phyloP scores from a whole-genome alignment of 2,329 filamentous ascomycete genomes.

The Blastomyces percursus region DNA sequence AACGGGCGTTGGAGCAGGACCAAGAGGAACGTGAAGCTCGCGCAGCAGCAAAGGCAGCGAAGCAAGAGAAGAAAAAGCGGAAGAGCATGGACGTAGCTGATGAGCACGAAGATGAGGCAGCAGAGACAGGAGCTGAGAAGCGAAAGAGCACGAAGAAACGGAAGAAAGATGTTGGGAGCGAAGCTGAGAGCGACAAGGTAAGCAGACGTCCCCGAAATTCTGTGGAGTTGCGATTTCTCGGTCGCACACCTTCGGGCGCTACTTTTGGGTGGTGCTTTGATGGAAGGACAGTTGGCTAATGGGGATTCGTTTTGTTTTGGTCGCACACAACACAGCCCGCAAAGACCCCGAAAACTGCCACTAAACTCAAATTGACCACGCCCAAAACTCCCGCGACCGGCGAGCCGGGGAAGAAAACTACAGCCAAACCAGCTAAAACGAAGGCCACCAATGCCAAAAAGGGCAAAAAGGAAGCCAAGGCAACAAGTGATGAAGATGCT shows the following conservation, averaged over 20 bases:
- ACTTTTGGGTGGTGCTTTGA: constrained; percentile 3
- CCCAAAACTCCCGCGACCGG: constrained; percentile 47
- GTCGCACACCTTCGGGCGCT: neutral
- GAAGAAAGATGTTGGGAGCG: constrained; percentile 57
- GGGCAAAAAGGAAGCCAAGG: constrained; percentile 39
- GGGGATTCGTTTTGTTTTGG: constrained; percentile 7
- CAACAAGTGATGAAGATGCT: constrained; percentile 44
- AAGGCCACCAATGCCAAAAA: constrained; percentile 50
- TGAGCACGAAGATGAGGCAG: constrained; percentile 45
- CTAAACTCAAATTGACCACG: constrained; percentile 42
- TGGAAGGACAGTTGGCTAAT: constrained; percentile 8
- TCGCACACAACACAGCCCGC: constrained; percentile 40
- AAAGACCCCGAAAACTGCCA: constrained; percentile 52
- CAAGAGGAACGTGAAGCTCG: constrained; percentile 56
- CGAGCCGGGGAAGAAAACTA: constrained; percentile 36
- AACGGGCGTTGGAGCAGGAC: constrained; percentile 45
- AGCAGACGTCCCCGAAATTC: constrained; percentile 19
- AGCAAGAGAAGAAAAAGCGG: constrained; percentile 43
- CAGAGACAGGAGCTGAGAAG: constrained; percentile 40
- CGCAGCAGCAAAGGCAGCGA: constrained; percentile 46
- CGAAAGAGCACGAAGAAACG: constrained; percentile 60
- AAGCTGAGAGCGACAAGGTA: constrained; percentile 62
- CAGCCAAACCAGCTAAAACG: constrained; percentile 46
- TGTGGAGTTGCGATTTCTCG: neutral
- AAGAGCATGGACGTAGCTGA: constrained; percentile 37